phyloP scores from a whole-genome alignment of 2,329 filamentous ascomycete genomes.

The Xylaria sp. region DNA sequence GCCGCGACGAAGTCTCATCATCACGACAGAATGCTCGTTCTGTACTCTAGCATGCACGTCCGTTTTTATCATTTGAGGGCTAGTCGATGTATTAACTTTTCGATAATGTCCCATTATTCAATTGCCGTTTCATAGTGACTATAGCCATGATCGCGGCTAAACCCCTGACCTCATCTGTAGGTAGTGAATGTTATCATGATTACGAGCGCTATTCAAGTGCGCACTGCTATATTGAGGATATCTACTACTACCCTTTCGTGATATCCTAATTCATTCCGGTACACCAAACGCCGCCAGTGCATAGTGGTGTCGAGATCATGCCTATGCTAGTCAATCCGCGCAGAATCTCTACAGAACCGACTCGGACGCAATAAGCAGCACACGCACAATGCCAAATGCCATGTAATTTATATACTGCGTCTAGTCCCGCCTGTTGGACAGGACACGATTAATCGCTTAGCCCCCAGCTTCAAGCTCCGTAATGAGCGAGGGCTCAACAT shows the following conservation, averaged over 20 bases:
- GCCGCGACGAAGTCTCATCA: background rate
- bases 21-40: conserved; percentile 5
- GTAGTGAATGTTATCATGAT: background rate
- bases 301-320: background rate
- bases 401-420: too few species aligned
- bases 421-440: too few species aligned
- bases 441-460: too few species aligned
- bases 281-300: conserved; percentile 11
- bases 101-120: background rate
- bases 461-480: too few species aligned
- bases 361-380: background rate
- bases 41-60: conserved; percentile 13
- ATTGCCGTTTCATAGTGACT: background rate
- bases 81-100: conserved; percentile 1
- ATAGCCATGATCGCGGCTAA: background rate
- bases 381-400: background rate
- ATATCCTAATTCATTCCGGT: background rate
- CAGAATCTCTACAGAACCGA: background rate
- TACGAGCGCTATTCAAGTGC: too few species aligned
- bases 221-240: background rate
- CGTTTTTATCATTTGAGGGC: conserved; percentile 15
- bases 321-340: background rate
- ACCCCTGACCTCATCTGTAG: background rate
- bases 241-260: background rate
- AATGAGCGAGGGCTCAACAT: too few species aligned